Conservation (phyloP, 129 eudicot genomes). For the Smallanthus sonchifolius region DNA sequence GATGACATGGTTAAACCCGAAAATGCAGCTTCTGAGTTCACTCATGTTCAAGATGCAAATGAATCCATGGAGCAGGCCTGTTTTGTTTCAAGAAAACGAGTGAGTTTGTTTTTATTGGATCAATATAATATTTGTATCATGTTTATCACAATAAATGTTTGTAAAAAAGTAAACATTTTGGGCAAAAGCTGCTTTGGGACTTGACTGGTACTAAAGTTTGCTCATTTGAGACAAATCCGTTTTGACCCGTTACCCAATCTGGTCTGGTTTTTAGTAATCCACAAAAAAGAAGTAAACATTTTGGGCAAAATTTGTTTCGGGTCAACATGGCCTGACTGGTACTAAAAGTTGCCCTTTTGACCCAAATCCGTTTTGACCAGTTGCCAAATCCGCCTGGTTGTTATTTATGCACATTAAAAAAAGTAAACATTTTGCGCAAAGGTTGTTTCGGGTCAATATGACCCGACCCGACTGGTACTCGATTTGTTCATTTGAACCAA, state of each 20-base stretch:
- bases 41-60: constrained; percentile 35
- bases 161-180: background rate
- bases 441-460: background rate
- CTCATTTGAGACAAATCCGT: background rate
- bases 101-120: constrained; percentile 20
- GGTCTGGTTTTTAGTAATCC: background rate
- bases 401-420: too few species aligned
- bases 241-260: background rate
- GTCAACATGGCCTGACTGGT: too few species aligned
- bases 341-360: too few species aligned
- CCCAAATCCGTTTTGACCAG: too few species aligned
- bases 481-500: background rate
- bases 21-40: constrained; percentile 34
- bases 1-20: constrained; percentile 33
- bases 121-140: background rate
- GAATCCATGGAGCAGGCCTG: constrained; percentile 29
- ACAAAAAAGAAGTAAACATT: too few species aligned
- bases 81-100: constrained; percentile 34
- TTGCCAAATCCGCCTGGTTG: too few species aligned
- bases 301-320: too few species aligned
- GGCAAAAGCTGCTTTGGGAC: background rate
- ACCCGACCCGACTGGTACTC: background rate
- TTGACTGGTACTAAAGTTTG: background rate
- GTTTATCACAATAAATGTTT: background rate
- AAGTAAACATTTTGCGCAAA: background rate